Conservation (phyloP, 306 rosid genomes). For the Ochetophila trinervis region DNA sequence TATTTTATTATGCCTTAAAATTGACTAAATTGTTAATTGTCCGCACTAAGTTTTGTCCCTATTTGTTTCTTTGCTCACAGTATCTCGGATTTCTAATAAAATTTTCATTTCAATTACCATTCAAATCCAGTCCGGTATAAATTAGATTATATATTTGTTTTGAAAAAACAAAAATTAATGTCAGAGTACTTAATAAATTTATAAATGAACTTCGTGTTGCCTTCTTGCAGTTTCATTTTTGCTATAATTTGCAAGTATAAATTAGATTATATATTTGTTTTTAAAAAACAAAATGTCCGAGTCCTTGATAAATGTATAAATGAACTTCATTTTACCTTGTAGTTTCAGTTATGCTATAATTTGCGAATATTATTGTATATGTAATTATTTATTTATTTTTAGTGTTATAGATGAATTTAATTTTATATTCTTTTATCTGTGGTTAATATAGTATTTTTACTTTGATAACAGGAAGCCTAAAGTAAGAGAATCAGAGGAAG, state of each 20-base stretch:
- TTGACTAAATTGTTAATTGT: neutral
- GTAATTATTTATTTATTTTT: neutral
- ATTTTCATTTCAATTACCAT: neutral
- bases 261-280: neutral
- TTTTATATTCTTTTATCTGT: neutral
- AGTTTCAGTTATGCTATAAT: too few relatives aligned
- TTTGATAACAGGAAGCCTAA: slow-evolving; percentile 47
- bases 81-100: neutral
- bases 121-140: neutral
- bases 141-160: neutral
- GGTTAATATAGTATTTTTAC: neutral
- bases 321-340: too few relatives aligned
- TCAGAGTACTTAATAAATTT: neutral
- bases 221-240: too few relatives aligned
- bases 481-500: slow-evolving; percentile 36
- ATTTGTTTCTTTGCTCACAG: too few relatives aligned
- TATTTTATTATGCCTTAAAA: neutral
- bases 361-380: neutral
- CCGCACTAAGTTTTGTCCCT: neutral
- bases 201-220: too few relatives aligned
- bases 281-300: neutral
- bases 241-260: too few relatives aligned
- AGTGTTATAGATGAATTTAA: neutral
- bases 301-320: neutral
- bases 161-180: neutral